A percentile compares a stretch with the other conserved stretches of the same genome.
Conservation (phyloP, 2,329 filamentous ascomycete species). For the Pseudogymnoascus sp. region DNA sequence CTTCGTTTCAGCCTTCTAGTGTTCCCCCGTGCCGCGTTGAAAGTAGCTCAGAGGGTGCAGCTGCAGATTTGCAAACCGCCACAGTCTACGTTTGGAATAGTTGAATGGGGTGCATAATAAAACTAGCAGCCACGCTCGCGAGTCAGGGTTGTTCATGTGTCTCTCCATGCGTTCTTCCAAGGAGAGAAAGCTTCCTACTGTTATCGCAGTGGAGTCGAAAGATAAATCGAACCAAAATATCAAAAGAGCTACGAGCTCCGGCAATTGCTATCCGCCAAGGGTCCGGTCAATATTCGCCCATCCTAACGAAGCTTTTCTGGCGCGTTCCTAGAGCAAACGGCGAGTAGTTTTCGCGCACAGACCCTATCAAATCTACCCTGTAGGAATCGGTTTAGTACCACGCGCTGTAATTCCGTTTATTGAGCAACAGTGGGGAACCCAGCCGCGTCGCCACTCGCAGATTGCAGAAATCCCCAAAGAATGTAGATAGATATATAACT, state of each 20-base stretch:
- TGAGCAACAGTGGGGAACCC: neutral
- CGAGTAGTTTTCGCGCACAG: neutral
- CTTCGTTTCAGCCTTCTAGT: neutral
- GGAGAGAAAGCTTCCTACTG: neutral
- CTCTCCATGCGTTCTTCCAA: too few species aligned
- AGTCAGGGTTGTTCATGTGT: neutral
- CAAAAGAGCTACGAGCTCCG: neutral
- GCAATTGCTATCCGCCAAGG: neutral
- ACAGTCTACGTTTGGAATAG: neutral
- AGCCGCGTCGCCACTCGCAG: neutral
- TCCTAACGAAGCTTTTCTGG: neutral
- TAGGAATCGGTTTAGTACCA: neutral
- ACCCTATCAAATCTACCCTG: neutral
- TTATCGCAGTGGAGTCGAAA: neutral
- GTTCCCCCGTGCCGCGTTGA: neutral
- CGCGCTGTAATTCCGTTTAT: neutral
- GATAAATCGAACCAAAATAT: neutral
- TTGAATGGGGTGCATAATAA: neutral
- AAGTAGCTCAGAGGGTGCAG: neutral
- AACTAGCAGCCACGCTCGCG: too few species aligned
- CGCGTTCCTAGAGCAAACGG: neutral
- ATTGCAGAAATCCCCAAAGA: too few species aligned
- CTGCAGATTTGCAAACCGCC: neutral
- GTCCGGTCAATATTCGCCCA: neutral
- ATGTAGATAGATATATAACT: slow-evolving; percentile 3